Base-by-base conservation (phyloP, 2,329 filamentous ascomycete genomes). In the Sarocladium brachiariae region DNA sequence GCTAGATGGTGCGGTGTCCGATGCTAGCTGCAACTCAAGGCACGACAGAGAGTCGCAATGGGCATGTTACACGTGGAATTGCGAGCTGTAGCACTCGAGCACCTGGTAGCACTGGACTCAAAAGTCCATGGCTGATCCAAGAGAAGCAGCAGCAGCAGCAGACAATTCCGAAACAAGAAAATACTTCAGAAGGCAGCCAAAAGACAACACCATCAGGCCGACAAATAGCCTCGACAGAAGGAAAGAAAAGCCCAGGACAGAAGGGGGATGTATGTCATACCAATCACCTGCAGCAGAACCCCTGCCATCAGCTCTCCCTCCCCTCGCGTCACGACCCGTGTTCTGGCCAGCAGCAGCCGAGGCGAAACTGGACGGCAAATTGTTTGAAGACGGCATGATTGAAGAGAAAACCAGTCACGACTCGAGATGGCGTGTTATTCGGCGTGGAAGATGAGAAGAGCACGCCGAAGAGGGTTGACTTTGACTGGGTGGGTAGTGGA, bases 291-390 rank as follows among this genome's bases (percentile, higher is more conserved):
- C 79, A 57, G 72, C 71, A 66, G 66, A 68, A 57, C 73, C 74
- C 57, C 80, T 75, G 54, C 73, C 72, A 59, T 80, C 80, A 61
- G 66, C 73, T 70, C 77, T 81, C 65, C 75, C 80, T 70, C 69
- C 70, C 71, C 76, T 77, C 60, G 73, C 66, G 67, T 79, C 80
- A 66, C 76, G 80, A 70, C 66, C 82, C 65, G 75, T 72, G 61
- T 77, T 83, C 68, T 88, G 86, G 68, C 86, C 86, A 66, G 87
- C 86, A 59, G 87, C 87, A 62, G 87, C 87, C 65, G 87, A 89
- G 66, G 87, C 87, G 72, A 91, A 91, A 76, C 85, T 90, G 61
- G 87, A 89, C 62, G 86, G 83, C 68, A 89, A 79, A 73, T 86
- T 84, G 66, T 83, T 81, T 4, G 46, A 49, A 14, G 46, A 49